These are phyloP conservation scores for Crithidia brevicula DNA, from an alignment of 208 protist genomes.

Conservation along the genomic window DNA sequence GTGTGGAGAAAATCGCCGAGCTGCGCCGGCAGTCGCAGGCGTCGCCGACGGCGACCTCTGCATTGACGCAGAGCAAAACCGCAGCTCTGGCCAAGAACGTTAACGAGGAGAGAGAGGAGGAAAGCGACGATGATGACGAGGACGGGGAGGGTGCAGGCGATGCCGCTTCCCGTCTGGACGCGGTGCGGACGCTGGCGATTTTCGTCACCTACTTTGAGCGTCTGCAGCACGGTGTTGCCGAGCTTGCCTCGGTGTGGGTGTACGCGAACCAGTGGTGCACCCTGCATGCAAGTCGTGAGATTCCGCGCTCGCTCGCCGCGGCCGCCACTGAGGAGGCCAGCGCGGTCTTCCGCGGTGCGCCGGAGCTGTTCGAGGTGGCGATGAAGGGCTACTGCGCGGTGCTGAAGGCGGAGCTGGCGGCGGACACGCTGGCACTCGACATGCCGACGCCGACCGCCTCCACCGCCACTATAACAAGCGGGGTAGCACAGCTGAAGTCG, in stretches of 20 bases:
- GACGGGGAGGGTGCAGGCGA: not conserved
- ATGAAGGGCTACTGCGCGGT: constrained; percentile 40
- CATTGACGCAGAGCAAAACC: not conserved
- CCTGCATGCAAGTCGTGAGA: constrained; percentile 5
- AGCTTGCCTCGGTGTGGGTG: constrained; percentile 63
- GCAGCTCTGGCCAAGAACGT: no score
- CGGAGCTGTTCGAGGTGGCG: constrained; percentile 29
- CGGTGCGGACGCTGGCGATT: constrained; percentile 33
- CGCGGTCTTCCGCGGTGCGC: constrained; percentile 19
- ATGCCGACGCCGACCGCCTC: not conserved
- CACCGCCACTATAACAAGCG: not conserved
- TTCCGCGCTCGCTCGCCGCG: constrained; percentile 22
- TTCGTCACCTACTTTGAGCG: constrained; percentile 51
- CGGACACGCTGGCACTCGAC: constrained; percentile 33
- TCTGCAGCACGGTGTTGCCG: constrained; percentile 38
- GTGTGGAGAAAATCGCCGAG: constrained; percentile 16
- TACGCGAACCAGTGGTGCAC: constrained; percentile 56
- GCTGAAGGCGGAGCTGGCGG: constrained; percentile 44
- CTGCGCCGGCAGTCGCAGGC: constrained; percentile 16
- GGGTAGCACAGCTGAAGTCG: constrained; percentile 13
- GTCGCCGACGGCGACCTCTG: not conserved
- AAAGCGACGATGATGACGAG: constrained; percentile 11
- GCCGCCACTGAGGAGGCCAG: constrained; percentile 19
- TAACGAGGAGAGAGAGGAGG: not conserved
- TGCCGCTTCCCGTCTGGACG: not conserved